Base-by-base conservation (phyloP, 192 early-diverging fungal genomes). In the Thoreauomyces humboldtii region DNA sequence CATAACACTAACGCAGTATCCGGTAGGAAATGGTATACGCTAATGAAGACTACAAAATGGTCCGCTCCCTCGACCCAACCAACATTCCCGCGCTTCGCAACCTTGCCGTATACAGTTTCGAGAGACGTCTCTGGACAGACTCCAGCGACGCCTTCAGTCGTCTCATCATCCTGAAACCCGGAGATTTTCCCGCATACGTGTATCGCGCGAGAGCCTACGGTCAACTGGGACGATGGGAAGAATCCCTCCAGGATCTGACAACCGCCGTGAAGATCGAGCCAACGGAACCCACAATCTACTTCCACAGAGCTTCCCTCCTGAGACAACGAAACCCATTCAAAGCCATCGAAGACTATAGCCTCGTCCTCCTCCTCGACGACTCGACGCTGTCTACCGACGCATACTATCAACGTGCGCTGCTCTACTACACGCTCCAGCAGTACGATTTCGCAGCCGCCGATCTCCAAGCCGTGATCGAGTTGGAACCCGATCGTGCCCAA, bases 11-110 rank as follows among this genome's bases (percentile, higher is more conserved):
- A n/a, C n/a, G n/a, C n/a, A n/a, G n/a, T n/a, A n/a, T n/a, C n/a
- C 50, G 32, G 12, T 34, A 75, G 73, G 80, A 82, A 73, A 67
- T 58, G 32, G 77, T 77, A 7, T 80, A 79, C 64, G 81, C 81
- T 4, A 83, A 78, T 46, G 81, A 83, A 59, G 81, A 83, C 61
- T 80, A 70, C 57, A 58, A 72, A 37, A 77, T 78, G 69, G 76
- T 83, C 27, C 55, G 81, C 15, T 36, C 57, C 41, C 76, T 83
- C 1, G 81, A 83, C 55, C 81, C 81, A 5, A 61, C 62, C 43
- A 83, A 83, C 47, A 66, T 71, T 24, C 74, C 69, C 38, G 81
- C 81, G 0, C 74, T 83, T 7, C 65, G 75, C 27, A 79, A 83
- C 59, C 55, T 80, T 2, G 77, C 81, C 12, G 52, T 76, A 0